Evolutionary conservation across 345 rosid species (phyloP).

Genomic region (Brassica carinata): DNA sequence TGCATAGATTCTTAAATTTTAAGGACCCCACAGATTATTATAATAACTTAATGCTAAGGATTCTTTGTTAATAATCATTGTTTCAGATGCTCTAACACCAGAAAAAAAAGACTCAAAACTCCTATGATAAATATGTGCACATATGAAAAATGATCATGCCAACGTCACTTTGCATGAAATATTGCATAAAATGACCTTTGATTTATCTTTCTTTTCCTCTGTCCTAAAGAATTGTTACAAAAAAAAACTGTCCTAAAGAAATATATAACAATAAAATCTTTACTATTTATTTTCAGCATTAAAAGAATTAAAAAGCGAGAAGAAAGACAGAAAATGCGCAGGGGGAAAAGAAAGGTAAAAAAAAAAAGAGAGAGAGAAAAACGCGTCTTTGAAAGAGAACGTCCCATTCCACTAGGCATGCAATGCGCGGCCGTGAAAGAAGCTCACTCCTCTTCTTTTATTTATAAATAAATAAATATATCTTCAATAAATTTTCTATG

Average conservation of each 20-base stretch:
- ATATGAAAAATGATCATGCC: constrained; percentile 44
- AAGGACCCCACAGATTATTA: too few relatives aligned
- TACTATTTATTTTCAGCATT: not conserved
- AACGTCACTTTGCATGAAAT: constrained; percentile 45
- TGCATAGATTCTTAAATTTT: too few relatives aligned
- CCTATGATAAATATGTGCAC: constrained; percentile 31
- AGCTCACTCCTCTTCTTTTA: constrained; percentile 32
- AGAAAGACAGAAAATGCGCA: constrained; percentile 37
- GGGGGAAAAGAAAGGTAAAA: constrained; percentile 16
- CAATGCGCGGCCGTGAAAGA: constrained; percentile 43
- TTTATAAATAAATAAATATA: not conserved
- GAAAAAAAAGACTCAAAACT: constrained; percentile 15
- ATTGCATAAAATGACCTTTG: constrained; percentile 29
- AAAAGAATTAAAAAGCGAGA: constrained; percentile 7
- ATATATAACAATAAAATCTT: constrained; percentile 2
- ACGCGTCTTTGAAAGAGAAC: constrained; percentile 40
- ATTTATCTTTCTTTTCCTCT: constrained; percentile 5
- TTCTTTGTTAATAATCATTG: too few relatives aligned
- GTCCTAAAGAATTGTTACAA: not conserved
- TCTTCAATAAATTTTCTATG: not conserved
- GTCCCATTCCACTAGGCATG: constrained; percentile 42
- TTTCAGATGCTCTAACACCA: too few relatives aligned
- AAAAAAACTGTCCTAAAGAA: not conserved
- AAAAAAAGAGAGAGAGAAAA: constrained; percentile 14
- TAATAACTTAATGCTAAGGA: too few relatives aligned